Conservation (phyloP, 345 rosid species). For the Pugionium dolabratum region DNA sequence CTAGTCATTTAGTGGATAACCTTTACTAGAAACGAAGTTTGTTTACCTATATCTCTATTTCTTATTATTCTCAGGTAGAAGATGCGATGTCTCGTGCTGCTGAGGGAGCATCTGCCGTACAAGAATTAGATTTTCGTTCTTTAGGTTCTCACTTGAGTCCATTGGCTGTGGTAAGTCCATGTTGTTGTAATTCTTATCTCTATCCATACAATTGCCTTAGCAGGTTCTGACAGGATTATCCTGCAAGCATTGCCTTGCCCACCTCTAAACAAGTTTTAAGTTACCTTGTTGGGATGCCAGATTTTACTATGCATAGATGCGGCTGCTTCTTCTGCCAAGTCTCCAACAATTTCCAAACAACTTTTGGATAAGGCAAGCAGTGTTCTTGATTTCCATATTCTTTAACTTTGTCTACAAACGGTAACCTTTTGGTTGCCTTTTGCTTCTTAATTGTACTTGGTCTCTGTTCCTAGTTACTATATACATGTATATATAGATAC, state of each 20-base stretch:
- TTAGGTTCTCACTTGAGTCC: constrained; percentile 79
- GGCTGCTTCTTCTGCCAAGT: constrained; percentile 87
- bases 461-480: constrained; percentile 18
- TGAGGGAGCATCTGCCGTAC: constrained; percentile 66
- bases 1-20: background rate
- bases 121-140: constrained; percentile 71
- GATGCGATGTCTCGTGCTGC: constrained; percentile 84
- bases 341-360: constrained; percentile 67
- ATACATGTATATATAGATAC: too few relatives aligned
- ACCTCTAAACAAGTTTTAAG: constrained; percentile 31
- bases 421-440: constrained; percentile 11
- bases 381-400: constrained; percentile 28
- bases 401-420: constrained; percentile 16
- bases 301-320: constrained; percentile 89
- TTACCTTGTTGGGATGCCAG: constrained; percentile 52
- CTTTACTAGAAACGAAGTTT: background rate
- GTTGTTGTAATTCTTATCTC: constrained; percentile 13
- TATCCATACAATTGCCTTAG: background rate
- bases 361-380: constrained; percentile 81
- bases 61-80: constrained; percentile 60
- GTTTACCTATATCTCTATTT: constrained; percentile 14
- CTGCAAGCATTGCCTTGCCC: constrained; percentile 19
- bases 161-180: constrained; percentile 77
- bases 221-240: constrained; percentile 11
- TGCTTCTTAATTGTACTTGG: constrained; percentile 1